A percentile compares a stretch with the other conserved stretches of the same genome.
Evolutionary conservation across 306 rosid species (phyloP).

Genomic region (Prunus kanzakura): DNA sequence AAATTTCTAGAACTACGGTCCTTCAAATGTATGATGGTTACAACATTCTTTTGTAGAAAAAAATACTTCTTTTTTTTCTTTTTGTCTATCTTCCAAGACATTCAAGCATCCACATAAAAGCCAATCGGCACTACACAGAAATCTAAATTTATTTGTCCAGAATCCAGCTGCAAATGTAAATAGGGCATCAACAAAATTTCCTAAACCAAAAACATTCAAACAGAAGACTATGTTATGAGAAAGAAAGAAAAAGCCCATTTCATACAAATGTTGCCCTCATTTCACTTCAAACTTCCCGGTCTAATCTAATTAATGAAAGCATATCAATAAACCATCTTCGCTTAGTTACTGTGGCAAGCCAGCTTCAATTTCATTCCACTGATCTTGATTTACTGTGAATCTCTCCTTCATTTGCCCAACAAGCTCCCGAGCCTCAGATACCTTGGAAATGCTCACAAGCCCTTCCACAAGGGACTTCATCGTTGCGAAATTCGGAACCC

Average conservation of each 20-base stretch:
- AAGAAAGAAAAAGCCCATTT: constrained; percentile 9
- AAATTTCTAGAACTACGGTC: no score
- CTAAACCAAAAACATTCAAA: constrained; percentile 1
- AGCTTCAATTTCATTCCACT: constrained; percentile 73
- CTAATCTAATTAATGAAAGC: constrained; percentile 12
- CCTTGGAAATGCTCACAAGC: constrained; percentile 49
- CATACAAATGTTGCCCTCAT: constrained; percentile 1
- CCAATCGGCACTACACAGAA: background rate
- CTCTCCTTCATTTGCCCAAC: constrained; percentile 62
- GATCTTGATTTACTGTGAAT: constrained; percentile 41
- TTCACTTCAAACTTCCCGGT: constrained; percentile 2
- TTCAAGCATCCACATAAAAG: background rate
- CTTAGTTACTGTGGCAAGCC: constrained; percentile 41
- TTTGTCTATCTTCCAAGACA: background rate
- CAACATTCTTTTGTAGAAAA: no score
- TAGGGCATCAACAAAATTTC: background rate
- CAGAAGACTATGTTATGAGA: background rate
- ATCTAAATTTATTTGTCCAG: background rate
- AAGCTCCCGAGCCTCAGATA: constrained; percentile 56
- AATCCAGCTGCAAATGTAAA: background rate
- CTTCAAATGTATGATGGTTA: no score
- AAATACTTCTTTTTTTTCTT: no score
- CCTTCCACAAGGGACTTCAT: constrained; percentile 76
- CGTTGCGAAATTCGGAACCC: constrained; percentile 63
- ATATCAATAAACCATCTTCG: constrained; percentile 12